phyloP scores from a whole-genome alignment of 345 rosid species.

The Camelina neglecta region DNA sequence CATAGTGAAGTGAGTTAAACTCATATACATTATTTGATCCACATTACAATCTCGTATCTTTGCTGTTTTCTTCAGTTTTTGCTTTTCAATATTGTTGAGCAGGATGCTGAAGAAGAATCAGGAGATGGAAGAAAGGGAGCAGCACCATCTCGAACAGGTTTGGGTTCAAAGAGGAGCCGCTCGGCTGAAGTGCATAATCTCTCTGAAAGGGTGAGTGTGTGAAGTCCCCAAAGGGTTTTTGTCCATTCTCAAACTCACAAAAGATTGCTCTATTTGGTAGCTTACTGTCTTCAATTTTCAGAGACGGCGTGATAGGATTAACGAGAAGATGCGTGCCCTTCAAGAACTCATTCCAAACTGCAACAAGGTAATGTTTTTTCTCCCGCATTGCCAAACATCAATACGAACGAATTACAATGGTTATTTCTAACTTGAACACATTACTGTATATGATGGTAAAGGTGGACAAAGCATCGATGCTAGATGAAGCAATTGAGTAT shows the following conservation, averaged over 20 bases:
- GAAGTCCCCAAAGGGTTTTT: conserved; percentile 4
- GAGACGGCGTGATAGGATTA: conserved; percentile 93
- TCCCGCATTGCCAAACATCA: neutral
- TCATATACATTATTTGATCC: neutral
- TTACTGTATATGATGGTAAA: conserved; percentile 44
- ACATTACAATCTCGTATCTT: neutral
- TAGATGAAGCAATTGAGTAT: conserved; percentile 95
- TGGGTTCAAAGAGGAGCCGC: conserved; percentile 78
- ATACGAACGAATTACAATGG: neutral
- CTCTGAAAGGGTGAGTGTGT: conserved; percentile 87
- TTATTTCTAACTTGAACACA: conserved; percentile 28
- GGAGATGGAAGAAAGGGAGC: conserved; percentile 52
- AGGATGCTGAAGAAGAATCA: conserved; percentile 82
- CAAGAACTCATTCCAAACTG: conserved; percentile 97
- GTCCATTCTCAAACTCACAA: conserved; percentile 17
- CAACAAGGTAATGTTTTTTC: conserved; percentile 60
- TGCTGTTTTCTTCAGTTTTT: neutral
- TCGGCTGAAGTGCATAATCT: conserved; percentile 95
- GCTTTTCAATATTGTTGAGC: conserved; percentile 25
- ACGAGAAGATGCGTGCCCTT: conserved; percentile 91
- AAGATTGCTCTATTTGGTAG: conserved; percentile 27
- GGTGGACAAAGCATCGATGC: conserved; percentile 98
- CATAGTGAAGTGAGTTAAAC: conserved; percentile 70
- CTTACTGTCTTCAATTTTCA: conserved; percentile 39
- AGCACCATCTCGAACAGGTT: conserved; percentile 50